Percentiles rank a stretch among this genome's conserved stretches.
These are phyloP conservation scores for Parietichytrium sp. DNA, from an alignment of 108 stramenopile species.

Conservation along the genomic window DNA sequence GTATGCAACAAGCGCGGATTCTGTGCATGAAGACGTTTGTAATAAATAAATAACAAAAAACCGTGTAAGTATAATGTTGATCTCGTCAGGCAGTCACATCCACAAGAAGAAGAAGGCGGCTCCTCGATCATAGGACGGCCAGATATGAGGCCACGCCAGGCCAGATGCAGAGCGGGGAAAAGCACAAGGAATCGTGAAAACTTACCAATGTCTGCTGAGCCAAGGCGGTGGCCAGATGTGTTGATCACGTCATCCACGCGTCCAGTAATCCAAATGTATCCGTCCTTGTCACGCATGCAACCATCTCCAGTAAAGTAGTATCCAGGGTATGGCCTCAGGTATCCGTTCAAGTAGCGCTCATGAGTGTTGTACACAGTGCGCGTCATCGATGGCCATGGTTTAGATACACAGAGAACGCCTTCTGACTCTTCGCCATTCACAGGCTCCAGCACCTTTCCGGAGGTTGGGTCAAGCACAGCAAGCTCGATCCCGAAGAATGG, in stretches of 20 bases:
- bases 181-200: not conserved
- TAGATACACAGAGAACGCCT: constrained; percentile 85
- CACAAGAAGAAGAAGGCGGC: no score
- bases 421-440: constrained; percentile 70
- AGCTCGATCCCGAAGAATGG: constrained; percentile 91
- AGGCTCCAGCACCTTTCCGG: constrained; percentile 68
- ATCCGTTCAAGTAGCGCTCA: constrained; percentile 83
- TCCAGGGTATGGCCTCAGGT: constrained; percentile 86
- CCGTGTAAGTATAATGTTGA: no score
- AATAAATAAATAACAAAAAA: no score
- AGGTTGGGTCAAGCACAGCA: constrained; percentile 78
- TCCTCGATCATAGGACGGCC: no score
- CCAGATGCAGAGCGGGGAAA: not conserved
- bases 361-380: constrained; percentile 91
- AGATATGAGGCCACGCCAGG: not conserved
- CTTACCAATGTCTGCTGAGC: constrained; percentile 82
- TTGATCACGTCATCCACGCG: constrained; percentile 96
- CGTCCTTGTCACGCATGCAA: constrained; percentile 82
- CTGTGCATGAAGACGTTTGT: no score
- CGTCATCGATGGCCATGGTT: constrained; percentile 93
- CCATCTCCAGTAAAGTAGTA: constrained; percentile 97
- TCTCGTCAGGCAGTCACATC: no score
- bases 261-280: constrained; percentile 93
- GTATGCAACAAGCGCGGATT: constrained; percentile 85
- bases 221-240: constrained; percentile 89